Conservation (phyloP, 2,329 filamentous ascomycete species). For the Epichloe festucae region DNA sequence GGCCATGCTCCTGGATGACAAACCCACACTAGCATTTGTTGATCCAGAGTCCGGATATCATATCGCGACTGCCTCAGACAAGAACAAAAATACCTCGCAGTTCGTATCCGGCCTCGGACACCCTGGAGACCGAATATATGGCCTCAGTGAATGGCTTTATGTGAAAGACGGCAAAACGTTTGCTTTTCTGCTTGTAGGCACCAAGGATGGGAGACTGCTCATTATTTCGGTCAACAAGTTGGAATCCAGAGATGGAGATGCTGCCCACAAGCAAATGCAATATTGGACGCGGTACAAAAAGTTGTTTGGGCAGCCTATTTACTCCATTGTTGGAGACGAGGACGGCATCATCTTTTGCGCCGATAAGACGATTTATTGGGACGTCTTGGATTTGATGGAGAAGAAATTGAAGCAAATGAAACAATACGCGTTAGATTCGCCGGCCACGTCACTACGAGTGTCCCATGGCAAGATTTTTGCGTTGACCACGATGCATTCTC, state of each 20-base stretch:
- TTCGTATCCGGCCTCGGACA: slow-evolving; percentile 45
- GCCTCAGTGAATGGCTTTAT: slow-evolving; percentile 52
- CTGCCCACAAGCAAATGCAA: slow-evolving; percentile 19
- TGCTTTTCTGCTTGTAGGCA: slow-evolving; percentile 49
- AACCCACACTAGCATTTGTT: slow-evolving; percentile 41
- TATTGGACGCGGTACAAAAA: slow-evolving; percentile 43
- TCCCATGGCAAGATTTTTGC: slow-evolving; percentile 35
- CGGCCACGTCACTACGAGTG: slow-evolving; percentile 35
- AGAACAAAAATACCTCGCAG: slow-evolving; percentile 25
- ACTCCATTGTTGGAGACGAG: slow-evolving; percentile 40
- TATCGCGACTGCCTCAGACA: slow-evolving; percentile 34
- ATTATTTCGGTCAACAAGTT: slow-evolving; percentile 36
- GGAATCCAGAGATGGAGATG: slow-evolving; percentile 8
- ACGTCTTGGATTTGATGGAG: slow-evolving; percentile 35
- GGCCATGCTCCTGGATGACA: slow-evolving; percentile 29
- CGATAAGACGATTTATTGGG: slow-evolving; percentile 41
- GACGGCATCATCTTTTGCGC: slow-evolving; percentile 44
- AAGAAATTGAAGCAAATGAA: slow-evolving; percentile 38
- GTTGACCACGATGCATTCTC: slow-evolving; percentile 40
- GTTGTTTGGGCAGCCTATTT: slow-evolving; percentile 34
- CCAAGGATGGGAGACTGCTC: slow-evolving; percentile 39
- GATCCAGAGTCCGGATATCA: slow-evolving; percentile 41
- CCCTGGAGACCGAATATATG: slow-evolving; percentile 43
- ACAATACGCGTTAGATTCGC: slow-evolving; percentile 36
- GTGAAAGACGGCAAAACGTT: slow-evolving; percentile 43